Percentiles rank a stretch among this genome's conserved stretches.
phyloP scores from a whole-genome alignment of 1,284 basidiomycete genomes.

The Athelia psychrophila region DNA sequence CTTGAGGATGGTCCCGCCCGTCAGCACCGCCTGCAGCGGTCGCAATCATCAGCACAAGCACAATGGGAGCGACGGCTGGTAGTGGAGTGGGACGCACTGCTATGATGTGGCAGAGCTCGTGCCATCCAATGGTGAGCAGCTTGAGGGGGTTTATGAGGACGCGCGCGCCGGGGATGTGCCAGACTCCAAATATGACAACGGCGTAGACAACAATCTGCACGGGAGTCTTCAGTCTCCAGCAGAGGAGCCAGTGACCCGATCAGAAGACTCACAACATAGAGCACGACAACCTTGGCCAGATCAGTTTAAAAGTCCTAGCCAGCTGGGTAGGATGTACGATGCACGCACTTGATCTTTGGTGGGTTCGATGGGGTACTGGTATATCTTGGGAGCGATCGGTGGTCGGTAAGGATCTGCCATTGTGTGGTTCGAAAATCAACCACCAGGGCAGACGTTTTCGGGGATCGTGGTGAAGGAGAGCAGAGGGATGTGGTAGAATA shows the following conservation, averaged over 20 bases:
- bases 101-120: conserved; percentile 80
- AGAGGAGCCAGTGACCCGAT: neutral
- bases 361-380: conserved; percentile 28
- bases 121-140: conserved; percentile 80
- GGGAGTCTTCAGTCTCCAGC: neutral
- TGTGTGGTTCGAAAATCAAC: neutral
- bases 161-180: conserved; percentile 76
- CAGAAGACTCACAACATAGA: conserved; percentile 64
- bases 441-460: neutral
- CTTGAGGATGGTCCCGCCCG: conserved; percentile 70
- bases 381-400: conserved; percentile 26
- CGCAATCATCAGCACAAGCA: conserved; percentile 1
- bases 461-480: too few species aligned
- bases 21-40: conserved; percentile 61
- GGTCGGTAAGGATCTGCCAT: conserved; percentile 16
- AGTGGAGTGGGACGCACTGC: conserved; percentile 46
- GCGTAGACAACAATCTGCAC: conserved; percentile 72
- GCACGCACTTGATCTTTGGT: conserved; percentile 40
- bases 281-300: conserved; percentile 49
- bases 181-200: conserved; percentile 77
- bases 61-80: conserved; percentile 4
- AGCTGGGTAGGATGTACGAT: conserved; percentile 10
- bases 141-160: conserved; percentile 78
- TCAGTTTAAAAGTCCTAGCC: conserved; percentile 8
- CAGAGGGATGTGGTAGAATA: neutral